phyloP scores from a whole-genome alignment of 345 rosid species.

The Excoecaria agallocha region DNA sequence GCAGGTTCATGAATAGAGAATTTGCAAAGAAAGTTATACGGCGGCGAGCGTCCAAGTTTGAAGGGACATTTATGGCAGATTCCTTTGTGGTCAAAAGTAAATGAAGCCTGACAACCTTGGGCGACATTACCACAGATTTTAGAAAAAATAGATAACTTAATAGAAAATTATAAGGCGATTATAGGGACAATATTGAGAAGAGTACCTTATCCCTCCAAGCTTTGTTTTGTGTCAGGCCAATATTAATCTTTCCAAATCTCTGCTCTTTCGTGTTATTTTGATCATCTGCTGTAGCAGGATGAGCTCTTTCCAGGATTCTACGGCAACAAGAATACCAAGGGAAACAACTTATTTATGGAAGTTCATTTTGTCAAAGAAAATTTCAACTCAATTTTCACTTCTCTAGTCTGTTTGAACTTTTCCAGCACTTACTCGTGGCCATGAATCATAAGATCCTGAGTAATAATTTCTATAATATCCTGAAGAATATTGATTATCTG shows the following conservation, averaged over 20 bases:
- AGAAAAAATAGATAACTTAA: constrained; percentile 9
- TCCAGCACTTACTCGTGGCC: constrained; percentile 67
- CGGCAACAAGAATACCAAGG: constrained; percentile 25
- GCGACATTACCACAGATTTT: constrained; percentile 9
- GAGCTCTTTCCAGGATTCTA: constrained; percentile 61
- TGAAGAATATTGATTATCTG: constrained; percentile 85
- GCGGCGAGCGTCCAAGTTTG: constrained; percentile 94
- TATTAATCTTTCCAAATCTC: constrained; percentile 70
- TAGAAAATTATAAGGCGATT: constrained; percentile 1
- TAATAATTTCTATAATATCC: constrained; percentile 86
- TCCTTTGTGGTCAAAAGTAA: constrained; percentile 91
- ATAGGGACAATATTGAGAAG: constrained; percentile 5
- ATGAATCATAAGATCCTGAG: constrained; percentile 63
- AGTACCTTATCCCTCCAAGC: constrained; percentile 77
- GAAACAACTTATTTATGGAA: constrained; percentile 9
- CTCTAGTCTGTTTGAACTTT: constrained; percentile 15
- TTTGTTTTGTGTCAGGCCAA: constrained; percentile 16
- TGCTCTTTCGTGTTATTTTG: constrained; percentile 49
- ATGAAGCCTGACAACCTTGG: constrained; percentile 67
- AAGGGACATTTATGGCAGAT: constrained; percentile 93
- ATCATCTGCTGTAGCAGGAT: constrained; percentile 14
- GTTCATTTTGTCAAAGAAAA: neutral
- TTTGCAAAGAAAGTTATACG: constrained; percentile 98
- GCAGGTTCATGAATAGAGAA: constrained; percentile 93
- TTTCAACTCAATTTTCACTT: neutral